These are phyloP conservation scores for Talaromyces islandicus DNA, from an alignment of 2,329 filamentous ascomycete genomes.

Conservation along the genomic window DNA sequence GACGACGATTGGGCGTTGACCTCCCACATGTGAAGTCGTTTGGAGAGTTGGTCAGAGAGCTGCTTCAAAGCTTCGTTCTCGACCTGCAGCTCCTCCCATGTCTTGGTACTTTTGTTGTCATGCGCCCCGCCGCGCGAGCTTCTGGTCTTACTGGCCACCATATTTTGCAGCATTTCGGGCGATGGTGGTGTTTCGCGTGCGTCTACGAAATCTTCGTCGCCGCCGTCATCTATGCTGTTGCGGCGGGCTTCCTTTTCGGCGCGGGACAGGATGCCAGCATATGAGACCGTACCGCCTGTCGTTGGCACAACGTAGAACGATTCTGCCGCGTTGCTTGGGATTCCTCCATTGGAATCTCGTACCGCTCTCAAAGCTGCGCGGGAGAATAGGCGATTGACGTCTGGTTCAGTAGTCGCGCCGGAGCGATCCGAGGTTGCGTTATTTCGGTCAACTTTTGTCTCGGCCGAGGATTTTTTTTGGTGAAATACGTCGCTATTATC, in stretches of 20 bases:
- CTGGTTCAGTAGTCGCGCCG: conserved; percentile 54
- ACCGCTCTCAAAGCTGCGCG: conserved; percentile 76
- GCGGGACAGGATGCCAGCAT: conserved; percentile 73
- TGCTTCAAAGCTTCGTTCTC: conserved; percentile 84
- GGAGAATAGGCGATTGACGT: conserved; percentile 78
- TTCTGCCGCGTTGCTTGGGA: conserved; percentile 53
- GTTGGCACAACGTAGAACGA: conserved; percentile 95
- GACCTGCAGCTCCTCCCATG: conserved; percentile 78
- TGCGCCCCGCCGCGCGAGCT: conserved; percentile 12
- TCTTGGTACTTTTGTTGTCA: conserved; percentile 47
- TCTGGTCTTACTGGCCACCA: conserved; percentile 32
- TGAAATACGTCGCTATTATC: conserved; percentile 32
- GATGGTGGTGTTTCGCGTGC: conserved; percentile 62
- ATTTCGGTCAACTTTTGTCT: conserved; percentile 31
- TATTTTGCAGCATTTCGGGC: conserved; percentile 41
- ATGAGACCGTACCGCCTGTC: conserved; percentile 84
- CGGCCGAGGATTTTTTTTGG: conserved; percentile 26
- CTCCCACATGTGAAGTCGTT: conserved; percentile 88
- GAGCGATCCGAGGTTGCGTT: conserved; percentile 35
- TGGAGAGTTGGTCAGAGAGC: conserved; percentile 78
- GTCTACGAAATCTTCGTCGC: conserved; percentile 85
- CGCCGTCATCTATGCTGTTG: conserved; percentile 55
- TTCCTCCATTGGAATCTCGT: conserved; percentile 56
- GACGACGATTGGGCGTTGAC: conserved; percentile 83
- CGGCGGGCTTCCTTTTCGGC: conserved; percentile 39